A percentile compares a stretch with the other conserved stretches of the same genome.
These are phyloP conservation scores for Daldinia eschscholtzii DNA, from an alignment of 2,329 filamentous ascomycete species.

Conservation along the genomic window DNA sequence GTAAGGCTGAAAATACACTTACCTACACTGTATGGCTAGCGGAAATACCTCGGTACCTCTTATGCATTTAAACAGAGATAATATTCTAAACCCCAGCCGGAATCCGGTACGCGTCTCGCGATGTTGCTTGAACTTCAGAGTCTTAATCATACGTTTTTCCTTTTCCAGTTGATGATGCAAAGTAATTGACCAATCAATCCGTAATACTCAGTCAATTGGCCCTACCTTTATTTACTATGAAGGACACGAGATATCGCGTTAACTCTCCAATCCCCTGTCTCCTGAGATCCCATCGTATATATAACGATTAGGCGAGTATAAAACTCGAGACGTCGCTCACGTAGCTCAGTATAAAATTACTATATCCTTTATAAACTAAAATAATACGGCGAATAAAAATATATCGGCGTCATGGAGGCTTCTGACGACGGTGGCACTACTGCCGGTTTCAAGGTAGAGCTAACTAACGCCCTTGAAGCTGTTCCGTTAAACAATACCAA, in stretches of 20 bases:
- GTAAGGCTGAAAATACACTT: neutral
- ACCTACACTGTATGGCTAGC: neutral
- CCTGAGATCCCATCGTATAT: neutral
- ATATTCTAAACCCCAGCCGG: no score
- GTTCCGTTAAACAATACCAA: neutral
- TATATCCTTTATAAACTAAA: neutral
- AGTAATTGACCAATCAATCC: neutral
- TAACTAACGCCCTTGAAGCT: conserved; percentile 11
- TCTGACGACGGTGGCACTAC: neutral
- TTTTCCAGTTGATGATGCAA: neutral
- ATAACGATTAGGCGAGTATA: neutral
- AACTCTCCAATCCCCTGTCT: neutral
- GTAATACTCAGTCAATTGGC: neutral
- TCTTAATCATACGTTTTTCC: neutral
- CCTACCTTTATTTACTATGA: neutral
- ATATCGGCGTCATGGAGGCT: conserved; percentile 6
- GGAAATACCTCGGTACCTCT: neutral
- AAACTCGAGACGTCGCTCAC: neutral
- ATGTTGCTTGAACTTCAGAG: neutral
- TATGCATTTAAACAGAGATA: neutral
- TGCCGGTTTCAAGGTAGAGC: neutral
- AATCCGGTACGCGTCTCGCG: neutral
- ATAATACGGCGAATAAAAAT: neutral
- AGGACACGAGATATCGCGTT: neutral
- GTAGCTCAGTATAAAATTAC: neutral